Base-by-base conservation (phyloP, 768 basidiomycete genomes). In the Boletales sp. region DNA sequence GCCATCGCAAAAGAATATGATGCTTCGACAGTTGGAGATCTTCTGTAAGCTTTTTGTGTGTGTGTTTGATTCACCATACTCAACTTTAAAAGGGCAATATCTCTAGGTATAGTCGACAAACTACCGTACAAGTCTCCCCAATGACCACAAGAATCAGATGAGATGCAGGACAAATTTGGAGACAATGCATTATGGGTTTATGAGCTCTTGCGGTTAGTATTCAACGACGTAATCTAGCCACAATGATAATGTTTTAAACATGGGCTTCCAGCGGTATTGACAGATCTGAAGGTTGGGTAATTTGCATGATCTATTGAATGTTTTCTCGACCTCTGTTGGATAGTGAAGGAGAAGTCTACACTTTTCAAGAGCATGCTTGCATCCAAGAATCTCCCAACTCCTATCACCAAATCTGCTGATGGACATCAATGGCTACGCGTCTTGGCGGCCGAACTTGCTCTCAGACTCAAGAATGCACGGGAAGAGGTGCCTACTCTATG, bases 341-440 rank as follows among this genome's bases (percentile, higher is more conserved):
- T 13, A 95, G 94, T 97, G 32, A 93, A 90, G 61, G 90, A 91
- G 62, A 91, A 91, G 66, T 76, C 84, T 14, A 72, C 76, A 0
- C 70, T 87, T 29, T 86, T 80, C 54, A 97, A 97, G 72, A 92
- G 90, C 59, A 98, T 98, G 95, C 72, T 93, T 46, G 91, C 93
- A 0, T 87, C 92, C n/a, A 99, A 99, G 67, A 98, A 97, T 61
- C 78, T 97, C 19, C 83, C 86, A 0, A 81, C 83, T 31, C 80
- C 88, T 0, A 82, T 97, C 19, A 87, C 77, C 7, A 85, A 82
- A 37, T 70, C 79, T 13, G 74, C 81, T 3, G 86, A 94, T 51
- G 94, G 92, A 1, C 76, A 81, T 40, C 90, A 92, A 48, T 98
- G 97, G 97, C 81, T 99, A 40, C 78, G 87, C 10, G 86, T 98